These are phyloP conservation scores for Chlamydomonas schloesseri DNA, from an alignment of 139 green algal species.

Conservation along the genomic window DNA sequence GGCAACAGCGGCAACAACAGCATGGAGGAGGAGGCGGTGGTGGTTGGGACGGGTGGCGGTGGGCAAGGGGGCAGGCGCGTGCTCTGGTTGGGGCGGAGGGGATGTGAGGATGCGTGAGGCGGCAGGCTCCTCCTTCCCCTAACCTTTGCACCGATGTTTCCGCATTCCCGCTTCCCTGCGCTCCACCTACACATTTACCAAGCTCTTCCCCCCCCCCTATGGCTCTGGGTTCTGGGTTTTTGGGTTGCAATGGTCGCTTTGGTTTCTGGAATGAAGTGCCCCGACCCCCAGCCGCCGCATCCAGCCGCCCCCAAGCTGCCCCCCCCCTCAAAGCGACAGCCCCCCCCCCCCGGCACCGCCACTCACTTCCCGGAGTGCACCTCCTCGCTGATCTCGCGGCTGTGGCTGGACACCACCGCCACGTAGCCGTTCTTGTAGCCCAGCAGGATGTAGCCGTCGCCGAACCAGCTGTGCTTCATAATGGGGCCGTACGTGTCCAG, in stretches of 20 bases:
- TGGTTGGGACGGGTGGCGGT: neutral
- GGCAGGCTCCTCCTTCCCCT: no score
- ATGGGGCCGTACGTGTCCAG: slow-evolving; percentile 79
- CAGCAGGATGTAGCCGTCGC: slow-evolving; percentile 79
- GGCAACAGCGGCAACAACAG: no score
- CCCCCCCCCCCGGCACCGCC: neutral
- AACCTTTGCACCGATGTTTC: no score
- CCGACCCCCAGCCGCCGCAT: neutral
- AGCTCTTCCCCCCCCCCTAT: no score
- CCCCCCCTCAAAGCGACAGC: neutral
- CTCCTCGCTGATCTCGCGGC: slow-evolving; percentile 74
- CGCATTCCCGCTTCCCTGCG: no score
- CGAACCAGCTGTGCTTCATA: slow-evolving; percentile 80
- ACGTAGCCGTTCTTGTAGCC: slow-evolving; percentile 70
- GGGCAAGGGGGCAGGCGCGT: no score
- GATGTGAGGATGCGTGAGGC: no score
- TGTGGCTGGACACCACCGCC: slow-evolving; percentile 69
- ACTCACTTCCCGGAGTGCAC: slow-evolving; percentile 63
- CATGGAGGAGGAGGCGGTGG: neutral
- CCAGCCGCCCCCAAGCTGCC: neutral
- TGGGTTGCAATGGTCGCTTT: no score
- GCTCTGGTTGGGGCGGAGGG: no score
- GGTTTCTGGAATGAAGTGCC: no score
- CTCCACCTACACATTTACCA: no score
- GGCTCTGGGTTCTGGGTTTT: no score